Evolutionary conservation across 306 rosid species (phyloP).

Genomic region (Sicyos edulis): DNA sequence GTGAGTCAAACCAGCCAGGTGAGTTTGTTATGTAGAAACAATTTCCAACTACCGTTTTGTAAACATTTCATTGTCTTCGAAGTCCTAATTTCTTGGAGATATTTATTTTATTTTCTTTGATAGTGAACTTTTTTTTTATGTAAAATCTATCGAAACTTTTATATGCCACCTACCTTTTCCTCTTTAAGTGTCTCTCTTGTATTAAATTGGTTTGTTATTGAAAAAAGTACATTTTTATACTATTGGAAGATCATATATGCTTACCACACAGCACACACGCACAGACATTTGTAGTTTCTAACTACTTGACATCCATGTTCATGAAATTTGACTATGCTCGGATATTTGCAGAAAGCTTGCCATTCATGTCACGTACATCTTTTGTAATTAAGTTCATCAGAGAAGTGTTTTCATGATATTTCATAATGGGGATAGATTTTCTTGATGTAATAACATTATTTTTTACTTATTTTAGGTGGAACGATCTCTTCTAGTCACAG

Average conservation of each 20-base stretch:
- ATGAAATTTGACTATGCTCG: constrained; percentile 5
- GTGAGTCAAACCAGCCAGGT: constrained; percentile 73
- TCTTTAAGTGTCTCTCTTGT: not conserved
- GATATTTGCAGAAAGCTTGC: not conserved
- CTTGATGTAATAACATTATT: constrained; percentile 12
- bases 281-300: not conserved
- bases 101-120: not conserved
- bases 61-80: not conserved
- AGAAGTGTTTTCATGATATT: not conserved
- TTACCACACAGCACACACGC: not conserved
- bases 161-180: not conserved
- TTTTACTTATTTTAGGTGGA: constrained; percentile 55
- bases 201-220: not conserved
- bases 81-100: not conserved
- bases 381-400: not conserved
- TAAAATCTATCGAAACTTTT: not conserved
- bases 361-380: not conserved
- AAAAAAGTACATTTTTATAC: not conserved
- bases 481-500: constrained; percentile 83
- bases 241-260: not conserved
- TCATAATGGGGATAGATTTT: not conserved
- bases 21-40: constrained; percentile 11
- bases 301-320: not conserved
- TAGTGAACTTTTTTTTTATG: not conserved
- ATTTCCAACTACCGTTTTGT: not conserved